Evolutionary conservation across 2,329 filamentous ascomycete species (phyloP).

Genomic region (Onygenales sp.): DNA sequence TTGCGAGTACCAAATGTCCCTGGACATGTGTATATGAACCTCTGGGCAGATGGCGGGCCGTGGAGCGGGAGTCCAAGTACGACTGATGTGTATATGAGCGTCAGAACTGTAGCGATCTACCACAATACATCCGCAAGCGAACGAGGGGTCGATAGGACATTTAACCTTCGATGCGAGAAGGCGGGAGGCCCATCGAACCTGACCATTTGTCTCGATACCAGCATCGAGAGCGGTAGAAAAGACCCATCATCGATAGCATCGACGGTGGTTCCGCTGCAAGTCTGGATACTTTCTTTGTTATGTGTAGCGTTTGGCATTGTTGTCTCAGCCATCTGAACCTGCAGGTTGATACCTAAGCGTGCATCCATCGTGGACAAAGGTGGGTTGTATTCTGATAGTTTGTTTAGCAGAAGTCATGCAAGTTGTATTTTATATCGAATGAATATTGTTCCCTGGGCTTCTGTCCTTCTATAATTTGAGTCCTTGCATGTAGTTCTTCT

Average conservation of each 20-base stretch:
- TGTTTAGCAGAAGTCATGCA: background rate
- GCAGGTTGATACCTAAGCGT: background rate
- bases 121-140: slow-evolving; percentile 18
- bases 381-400: background rate
- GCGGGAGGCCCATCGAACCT: slow-evolving; percentile 16
- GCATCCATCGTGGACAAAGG: background rate
- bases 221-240: slow-evolving; percentile 8
- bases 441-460: background rate
- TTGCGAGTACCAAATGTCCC: slow-evolving; percentile 12
- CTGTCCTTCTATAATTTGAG: background rate
- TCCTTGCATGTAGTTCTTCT: too few relatives aligned
- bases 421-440: background rate
- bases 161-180: slow-evolving; percentile 11
- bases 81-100: slow-evolving; percentile 16
- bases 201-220: slow-evolving; percentile 13
- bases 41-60: slow-evolving; percentile 22
- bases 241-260: slow-evolving; percentile 9
- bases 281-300: slow-evolving; percentile 10
- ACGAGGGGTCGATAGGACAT: slow-evolving; percentile 7
- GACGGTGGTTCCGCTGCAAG: slow-evolving; percentile 5
- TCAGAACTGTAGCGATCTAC: slow-evolving; percentile 17
- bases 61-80: slow-evolving; percentile 20
- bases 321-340: background rate
- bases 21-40: slow-evolving; percentile 18
- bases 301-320: slow-evolving; percentile 7